phyloP scores from a whole-genome alignment of 495 filamentous ascomycete species.

The Penicillium soppii region DNA sequence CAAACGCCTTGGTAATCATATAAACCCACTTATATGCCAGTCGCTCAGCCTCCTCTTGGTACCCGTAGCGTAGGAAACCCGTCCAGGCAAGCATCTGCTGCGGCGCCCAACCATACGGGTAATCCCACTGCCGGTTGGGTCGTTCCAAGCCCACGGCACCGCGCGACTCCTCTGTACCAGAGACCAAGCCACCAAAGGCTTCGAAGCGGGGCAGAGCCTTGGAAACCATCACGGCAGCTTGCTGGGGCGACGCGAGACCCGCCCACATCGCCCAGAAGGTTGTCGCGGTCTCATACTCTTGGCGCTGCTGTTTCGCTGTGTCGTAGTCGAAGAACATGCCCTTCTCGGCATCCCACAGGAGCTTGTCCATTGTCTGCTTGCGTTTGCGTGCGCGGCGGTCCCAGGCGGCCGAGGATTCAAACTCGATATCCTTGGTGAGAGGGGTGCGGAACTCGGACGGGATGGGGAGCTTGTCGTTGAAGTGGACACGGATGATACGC shows the following conservation, averaged over 20 bases:
- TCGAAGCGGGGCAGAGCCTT: constrained; percentile 83
- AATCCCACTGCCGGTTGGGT: constrained; percentile 97
- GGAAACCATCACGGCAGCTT: constrained; percentile 73
- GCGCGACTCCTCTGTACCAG: constrained; percentile 82
- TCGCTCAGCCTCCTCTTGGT: constrained; percentile 81
- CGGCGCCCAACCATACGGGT: constrained; percentile 95
- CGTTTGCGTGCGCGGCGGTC: constrained; percentile 79
- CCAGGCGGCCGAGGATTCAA: constrained; percentile 83
- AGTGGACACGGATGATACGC: constrained; percentile 74
- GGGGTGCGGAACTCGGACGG: constrained; percentile 72
- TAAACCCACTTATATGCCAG: constrained; percentile 93
- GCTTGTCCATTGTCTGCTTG: constrained; percentile 79
- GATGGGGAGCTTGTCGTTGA: constrained; percentile 74
- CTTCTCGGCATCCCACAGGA: constrained; percentile 83
- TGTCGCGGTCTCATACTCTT: constrained; percentile 79
- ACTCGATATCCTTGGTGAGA: constrained; percentile 54
- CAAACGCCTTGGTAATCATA: constrained; percentile 96
- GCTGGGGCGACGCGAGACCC: constrained; percentile 73
- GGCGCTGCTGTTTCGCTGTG: constrained; percentile 73
- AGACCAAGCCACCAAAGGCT: constrained; percentile 81
- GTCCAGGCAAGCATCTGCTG: constrained; percentile 99
- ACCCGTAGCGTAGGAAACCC: constrained; percentile 85
- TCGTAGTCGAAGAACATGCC: constrained; percentile 98
- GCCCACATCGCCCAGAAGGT: constrained; percentile 98
- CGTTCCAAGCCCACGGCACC: constrained; percentile 75